Conservation (phyloP, 345 rosid genomes). For the Raphanus sativus region DNA sequence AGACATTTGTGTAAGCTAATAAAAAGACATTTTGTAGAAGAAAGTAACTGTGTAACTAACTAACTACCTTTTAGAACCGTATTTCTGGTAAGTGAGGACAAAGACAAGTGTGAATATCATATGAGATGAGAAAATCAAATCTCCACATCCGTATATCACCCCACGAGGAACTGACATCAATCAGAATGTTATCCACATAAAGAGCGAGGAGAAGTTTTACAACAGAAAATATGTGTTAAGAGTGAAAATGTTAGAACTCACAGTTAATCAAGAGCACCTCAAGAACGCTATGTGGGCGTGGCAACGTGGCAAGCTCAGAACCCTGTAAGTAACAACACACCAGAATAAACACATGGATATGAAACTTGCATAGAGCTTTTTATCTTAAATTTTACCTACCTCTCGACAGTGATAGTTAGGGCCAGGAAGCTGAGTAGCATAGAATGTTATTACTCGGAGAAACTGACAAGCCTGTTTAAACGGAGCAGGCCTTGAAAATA, state of each 20-base stretch:
- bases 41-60: constrained; percentile 30
- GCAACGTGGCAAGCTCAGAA: constrained; percentile 82
- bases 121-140: constrained; percentile 94
- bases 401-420: constrained; percentile 96
- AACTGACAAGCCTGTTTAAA: constrained; percentile 70
- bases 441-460: constrained; percentile 85
- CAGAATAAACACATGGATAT: neutral
- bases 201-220: neutral
- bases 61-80: constrained; percentile 75
- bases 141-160: constrained; percentile 88
- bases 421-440: constrained; percentile 96
- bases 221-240: neutral
- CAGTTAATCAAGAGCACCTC: constrained; percentile 80
- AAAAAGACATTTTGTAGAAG: neutral
- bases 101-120: constrained; percentile 96
- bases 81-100: constrained; percentile 90
- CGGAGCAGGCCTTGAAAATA: constrained; percentile 1
- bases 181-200: neutral
- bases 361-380: neutral
- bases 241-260: constrained; percentile 34
- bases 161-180: constrained; percentile 84
- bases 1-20: neutral
- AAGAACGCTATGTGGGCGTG: constrained; percentile 59
- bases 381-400: constrained; percentile 49
- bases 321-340: constrained; percentile 52